Base-by-base conservation (phyloP, 441 rosid genomes). In the Lepidium campestre region DNA sequence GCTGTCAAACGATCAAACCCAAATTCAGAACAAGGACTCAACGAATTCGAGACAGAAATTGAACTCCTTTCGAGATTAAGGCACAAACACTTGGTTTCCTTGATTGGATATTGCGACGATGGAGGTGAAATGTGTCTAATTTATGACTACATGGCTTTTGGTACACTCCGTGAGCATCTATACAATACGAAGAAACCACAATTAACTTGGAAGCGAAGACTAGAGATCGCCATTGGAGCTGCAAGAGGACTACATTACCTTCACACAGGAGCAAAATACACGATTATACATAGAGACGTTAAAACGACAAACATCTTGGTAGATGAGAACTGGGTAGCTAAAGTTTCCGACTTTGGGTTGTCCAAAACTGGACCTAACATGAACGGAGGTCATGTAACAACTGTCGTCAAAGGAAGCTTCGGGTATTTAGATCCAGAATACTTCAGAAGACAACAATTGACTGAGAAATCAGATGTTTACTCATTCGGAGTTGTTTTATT, bases 51-150 rank as follows among this genome's bases (percentile, higher is more conserved):
- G 71, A 91, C 96, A 1, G 98, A 91, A 65, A 88, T 91, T 22
- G 95, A 89, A 75, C 89, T 87, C 82, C 93, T 92, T 32, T 89
- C 93, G 2, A 84, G 84, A 79, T 65, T 92, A 52, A 80, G 98
- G 47, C 96, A 92, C 81, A 83, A 80, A 79, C 96, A 92, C 65
- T 79, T 92, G 50, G 98, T 89, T 39, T 92, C 98, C 0, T 74
- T 91, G 65, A 89, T 91, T 8, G 95, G 98, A 4, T 87, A 75
- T 62, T 91, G 98, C 53, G 96, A 91, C 53, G 98, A 91, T 29
- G 88, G 84, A 14, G 91, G 87, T 5, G 97, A 89, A 75, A 83
- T 86, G 91, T 74, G 82, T 61, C 48, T 86, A 60, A 79, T 86
- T 17, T 85, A 85, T 37, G 88, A 85, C 47, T 78, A 79, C 79